Evolutionary conservation across 2,329 filamentous ascomycete species (phyloP), one percentile per base, ranked within the genome.

Genomic region (Aspergillus luchuensis): DNA sequence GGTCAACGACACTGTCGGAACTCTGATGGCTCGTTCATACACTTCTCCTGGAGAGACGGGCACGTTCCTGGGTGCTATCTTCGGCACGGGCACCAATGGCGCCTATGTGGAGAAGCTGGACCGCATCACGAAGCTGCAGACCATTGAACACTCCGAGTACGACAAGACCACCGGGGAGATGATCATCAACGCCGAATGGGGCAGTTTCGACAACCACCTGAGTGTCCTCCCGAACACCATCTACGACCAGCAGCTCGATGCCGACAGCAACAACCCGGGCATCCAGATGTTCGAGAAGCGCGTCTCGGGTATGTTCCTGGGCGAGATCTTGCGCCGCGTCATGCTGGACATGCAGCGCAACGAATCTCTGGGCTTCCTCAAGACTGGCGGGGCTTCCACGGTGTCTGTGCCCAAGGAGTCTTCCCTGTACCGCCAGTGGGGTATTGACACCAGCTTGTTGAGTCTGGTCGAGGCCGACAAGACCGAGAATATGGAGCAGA

Each of bases 261-360:
- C 81, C 59, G 87, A 89, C 62, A 95, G 89, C 66, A 87, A 91
- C 69, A 98, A 99, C 77, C 94, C 93, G 0, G 95, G 95, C 25
- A 87, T 96, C 63, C 95, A 99, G 74, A 97, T 98, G 91, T 99
- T 98, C 73, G 95, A 99, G 81, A 99, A 99, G 84, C 90, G 94
- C 51, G 90, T 99, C 15, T 97, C 92, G 0, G 95, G 95, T 75
- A 98, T 99, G 94, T 99, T 98, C 80, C 79, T 99, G 52, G 95
- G 95, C 57, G 95, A 99, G 77, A 93, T 98, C 64, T 84, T 97
- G 58, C 90, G 95, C 57, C 84, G 91, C 48, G 88, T 89, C 15
- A 80, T 97, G 21, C 76, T 95, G 54, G 83, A 87, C 60, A 84
- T 97, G 74, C 81, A 93, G 71, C 84, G 89, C 68, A 84, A 91